Base-by-base conservation (phyloP, 257 asterid species). In the Salvia rosmarinus region DNA sequence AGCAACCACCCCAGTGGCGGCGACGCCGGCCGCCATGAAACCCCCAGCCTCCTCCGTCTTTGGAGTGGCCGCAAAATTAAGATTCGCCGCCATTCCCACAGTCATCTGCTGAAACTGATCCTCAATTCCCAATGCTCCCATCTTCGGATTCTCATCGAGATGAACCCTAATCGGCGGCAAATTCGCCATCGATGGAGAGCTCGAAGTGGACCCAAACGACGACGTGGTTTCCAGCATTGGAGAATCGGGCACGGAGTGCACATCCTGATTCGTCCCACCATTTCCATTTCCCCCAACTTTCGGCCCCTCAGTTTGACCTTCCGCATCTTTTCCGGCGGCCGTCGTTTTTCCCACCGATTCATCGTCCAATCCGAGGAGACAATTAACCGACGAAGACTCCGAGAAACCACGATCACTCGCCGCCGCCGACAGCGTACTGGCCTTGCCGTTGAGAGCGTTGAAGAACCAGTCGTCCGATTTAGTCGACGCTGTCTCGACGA, bases 391-490 rank as follows among this genome's bases (percentile, higher is more conserved):
- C 0, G 96, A 90, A 13, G 96, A 82, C 23, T 87, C 98, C 0
- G 96, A 88, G 37, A 84, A 84, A 13, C 84, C 83, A 3, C 66
- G 82, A 69, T 84, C 89, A 62, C 82, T 74, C 7, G 81, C 82
- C 5, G 80, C 88, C 3, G 71, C 58, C 13, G 85, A 83, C 20
- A 78, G 37, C 11, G 76, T 66, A 9, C 85, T 78, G 32, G 75
- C 73, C 65, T 82, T 88, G 6, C 96, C 90, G 74, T 95, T 95
- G 28, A 95, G 76, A 12, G 92, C 96, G 75, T 85, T 87, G 11
- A 91, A 68, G 74, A 95, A 95, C 97, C 99, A 91, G 42, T 95
- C 99, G 43, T 83, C 92, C 57, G 97, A 89, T 79, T 87, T 89
- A 39, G 86, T 77, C 71, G 93, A 83, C 11, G 81, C 80, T 4